Base-by-base conservation (phyloP, 2,329 filamentous ascomycete species). In the Fonsecaea pedrosoi region DNA sequence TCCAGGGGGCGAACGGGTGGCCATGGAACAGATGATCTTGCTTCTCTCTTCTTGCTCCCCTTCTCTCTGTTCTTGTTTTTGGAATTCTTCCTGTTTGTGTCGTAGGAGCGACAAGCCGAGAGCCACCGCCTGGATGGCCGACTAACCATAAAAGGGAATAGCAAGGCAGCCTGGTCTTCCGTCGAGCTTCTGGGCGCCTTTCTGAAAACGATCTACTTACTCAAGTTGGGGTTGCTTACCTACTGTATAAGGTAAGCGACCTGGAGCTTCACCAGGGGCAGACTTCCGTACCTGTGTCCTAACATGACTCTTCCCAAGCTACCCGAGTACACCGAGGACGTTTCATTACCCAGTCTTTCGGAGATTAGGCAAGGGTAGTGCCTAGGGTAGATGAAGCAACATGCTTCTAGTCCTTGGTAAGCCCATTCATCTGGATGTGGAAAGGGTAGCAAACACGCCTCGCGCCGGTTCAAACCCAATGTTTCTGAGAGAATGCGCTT, bases 211-310 rank as follows among this genome's bases (percentile, higher is more conserved):
- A 42, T 25, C 18, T 25, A 7, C 45, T 50, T 50, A 18, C 45
- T 50, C 45, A 21, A 50, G 15, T 50, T 25, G 45, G 45, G 45
- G n/a, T 25, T 10, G 45, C 45, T 50, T 50, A 50, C 45, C 45
- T 50, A 50, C 45, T 50, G 18, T 4, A 50, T 50, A 25, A 50
- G 45, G 45, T 25, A 50, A 50, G 45, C 45, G 18, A 50, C 7
- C 18, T 10, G 45, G n/a, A 50, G 45, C 45, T 25, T 25, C 25
- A 25, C 25, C 25, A 25, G 25, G 25, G 25, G 25, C 2, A 3
- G 25, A 2, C 3, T 25, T 25, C 25, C 25, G 25, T 25, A 25
- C 25, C 13, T 10, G 8, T 40, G 10, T 10, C 37, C 10, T 40
- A 13, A 40, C 8, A 40, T 10, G 37, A 13, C 37, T 40, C 13